Evolutionary conservation across 805 yeast genomes (phyloP).

Genomic region (Saturnispora saitoi): DNA sequence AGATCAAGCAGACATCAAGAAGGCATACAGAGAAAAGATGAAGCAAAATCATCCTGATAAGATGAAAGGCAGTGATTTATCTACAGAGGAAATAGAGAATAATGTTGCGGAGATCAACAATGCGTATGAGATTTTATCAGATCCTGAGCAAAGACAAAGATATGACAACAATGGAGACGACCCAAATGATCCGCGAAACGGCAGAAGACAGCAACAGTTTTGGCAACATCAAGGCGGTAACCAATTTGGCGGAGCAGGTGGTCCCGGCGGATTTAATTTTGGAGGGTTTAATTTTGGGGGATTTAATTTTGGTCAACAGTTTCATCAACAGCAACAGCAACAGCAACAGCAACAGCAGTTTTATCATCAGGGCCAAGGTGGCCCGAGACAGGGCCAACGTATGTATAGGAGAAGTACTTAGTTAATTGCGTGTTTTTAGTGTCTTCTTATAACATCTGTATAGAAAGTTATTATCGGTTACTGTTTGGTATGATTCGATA

Average conservation of each 20-base stretch:
- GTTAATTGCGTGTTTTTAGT: no score
- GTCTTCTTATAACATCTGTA: no score
- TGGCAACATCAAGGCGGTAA: constrained; percentile 8
- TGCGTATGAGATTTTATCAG: constrained; percentile 80
- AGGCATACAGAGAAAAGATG: constrained; percentile 71
- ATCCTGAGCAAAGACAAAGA: constrained; percentile 50
- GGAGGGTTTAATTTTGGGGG: constrained; percentile 4
- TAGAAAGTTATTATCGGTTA: no score
- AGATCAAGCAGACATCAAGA: constrained; percentile 61
- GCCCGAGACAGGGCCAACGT: background rate
- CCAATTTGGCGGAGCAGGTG: constrained; percentile 8
- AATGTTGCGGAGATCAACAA: constrained; percentile 90
- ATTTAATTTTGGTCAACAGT: constrained; percentile 6
- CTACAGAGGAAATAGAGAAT: constrained; percentile 60
- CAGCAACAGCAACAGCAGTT: background rate
- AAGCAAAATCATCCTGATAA: constrained; percentile 91
- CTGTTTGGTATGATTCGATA: no score
- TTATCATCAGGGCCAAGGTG: background rate
- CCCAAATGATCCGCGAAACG: constrained; percentile 17
- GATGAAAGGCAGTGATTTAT: constrained; percentile 52
- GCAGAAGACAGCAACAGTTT: constrained; percentile 8
- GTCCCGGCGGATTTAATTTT: constrained; percentile 8
- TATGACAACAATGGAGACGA: constrained; percentile 43
- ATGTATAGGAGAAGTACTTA: background rate
- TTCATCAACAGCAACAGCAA: background rate